A percentile compares a stretch with the other conserved stretches of the same genome.
phyloP scores from a whole-genome alignment of 257 asterid genomes.

The Jacaranda copaia region DNA sequence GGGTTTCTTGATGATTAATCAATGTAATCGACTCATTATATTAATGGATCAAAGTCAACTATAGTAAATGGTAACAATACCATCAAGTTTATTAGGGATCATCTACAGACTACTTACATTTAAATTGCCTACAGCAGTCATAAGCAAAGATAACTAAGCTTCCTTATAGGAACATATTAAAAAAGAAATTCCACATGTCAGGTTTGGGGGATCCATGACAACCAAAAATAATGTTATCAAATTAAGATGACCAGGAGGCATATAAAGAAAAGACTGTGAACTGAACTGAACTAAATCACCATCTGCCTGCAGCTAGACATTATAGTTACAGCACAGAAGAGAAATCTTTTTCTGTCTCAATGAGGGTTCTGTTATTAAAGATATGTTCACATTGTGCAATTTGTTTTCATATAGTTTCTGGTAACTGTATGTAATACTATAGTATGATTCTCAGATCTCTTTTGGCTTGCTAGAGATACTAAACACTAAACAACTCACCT shows the following conservation, averaged over 20 bases:
- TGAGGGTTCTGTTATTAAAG: background rate
- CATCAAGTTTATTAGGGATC: slow-evolving; percentile 7
- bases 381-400: background rate
- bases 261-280: background rate
- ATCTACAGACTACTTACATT: slow-evolving; percentile 2
- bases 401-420: background rate
- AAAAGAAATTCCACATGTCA: background rate
- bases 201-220: background rate
- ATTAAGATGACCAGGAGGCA: too few relatives aligned
- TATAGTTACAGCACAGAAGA: background rate
- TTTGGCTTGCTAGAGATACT: background rate
- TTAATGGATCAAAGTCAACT: background rate
- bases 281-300: slow-evolving; percentile 6
- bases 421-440: background rate
- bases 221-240: background rate
- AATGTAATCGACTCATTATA: slow-evolving; percentile 17
- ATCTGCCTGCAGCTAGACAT: slow-evolving; percentile 20
- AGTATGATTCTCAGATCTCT: background rate
- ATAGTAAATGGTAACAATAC: background rate
- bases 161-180: slow-evolving; percentile 9
- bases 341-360: slow-evolving; percentile 5
- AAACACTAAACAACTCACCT: background rate
- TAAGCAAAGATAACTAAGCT: slow-evolving; percentile 9
- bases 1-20: background rate
- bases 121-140: background rate